Evolutionary conservation across 176 grass and related monocot species (phyloP).

Genomic region (Dendrocalamus sinicus): DNA sequence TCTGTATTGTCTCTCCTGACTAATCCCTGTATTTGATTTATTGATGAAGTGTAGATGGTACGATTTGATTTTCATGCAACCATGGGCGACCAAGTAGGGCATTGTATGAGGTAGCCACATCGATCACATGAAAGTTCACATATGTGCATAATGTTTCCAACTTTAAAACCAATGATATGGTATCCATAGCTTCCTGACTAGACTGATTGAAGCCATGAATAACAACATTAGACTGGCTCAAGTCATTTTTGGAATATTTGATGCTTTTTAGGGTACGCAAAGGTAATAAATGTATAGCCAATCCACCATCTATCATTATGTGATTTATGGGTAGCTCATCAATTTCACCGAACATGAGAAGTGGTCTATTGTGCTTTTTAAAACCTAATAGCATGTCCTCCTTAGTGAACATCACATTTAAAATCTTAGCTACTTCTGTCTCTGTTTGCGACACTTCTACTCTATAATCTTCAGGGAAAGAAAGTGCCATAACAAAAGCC

Average conservation of each 20-base stretch:
- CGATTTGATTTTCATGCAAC: neutral
- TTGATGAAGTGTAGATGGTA: too few relatives aligned
- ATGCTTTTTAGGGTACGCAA: neutral
- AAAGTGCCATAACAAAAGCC: neutral
- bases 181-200: neutral
- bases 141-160: neutral
- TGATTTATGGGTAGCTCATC: neutral
- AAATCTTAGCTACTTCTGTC: neutral
- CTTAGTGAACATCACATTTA: neutral
- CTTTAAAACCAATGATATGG: neutral
- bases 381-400: neutral
- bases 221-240: neutral
- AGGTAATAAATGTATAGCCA: slow-evolving; percentile 11
- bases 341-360: slow-evolving; percentile 4
- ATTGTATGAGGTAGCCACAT: neutral
- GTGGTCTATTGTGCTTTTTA: neutral
- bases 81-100: neutral
- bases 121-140: neutral
- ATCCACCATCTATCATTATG: neutral
- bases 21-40: too few relatives aligned
- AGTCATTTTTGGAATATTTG: neutral
- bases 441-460: neutral
- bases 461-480: neutral
- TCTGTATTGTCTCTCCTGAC: too few relatives aligned
- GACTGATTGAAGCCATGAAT: slow-evolving; percentile 1